Base-by-base conservation (phyloP, 2,329 filamentous ascomycete genomes). In the Teratosphaeria nubilosa region DNA sequence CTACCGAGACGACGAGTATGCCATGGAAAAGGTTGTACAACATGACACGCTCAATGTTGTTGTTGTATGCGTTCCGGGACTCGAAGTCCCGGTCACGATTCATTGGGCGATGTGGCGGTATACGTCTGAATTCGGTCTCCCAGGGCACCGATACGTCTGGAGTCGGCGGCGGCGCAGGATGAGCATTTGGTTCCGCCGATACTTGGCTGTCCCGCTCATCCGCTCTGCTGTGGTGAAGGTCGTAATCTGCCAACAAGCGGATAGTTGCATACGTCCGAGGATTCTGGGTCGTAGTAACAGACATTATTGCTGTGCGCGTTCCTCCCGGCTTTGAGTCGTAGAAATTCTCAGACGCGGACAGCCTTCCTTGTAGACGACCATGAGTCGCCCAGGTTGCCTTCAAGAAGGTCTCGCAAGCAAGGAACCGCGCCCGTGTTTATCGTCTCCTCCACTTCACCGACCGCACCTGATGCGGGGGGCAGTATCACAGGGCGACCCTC, bases 41-140 rank as follows among this genome's bases (percentile, higher is more conserved):
- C 9, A 48, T 6, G 41, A 48, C 22, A 22, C 20, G 41, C 65
- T 82, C 80, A 5, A 72, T 68, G 1, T 61, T 63, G 63, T 76
- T 80, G n/a, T 65, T 66, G 45, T 76, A 78, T 0, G 74, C 73
- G 2, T 76, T 70, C n/a, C 80, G 66, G 55, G 76, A 68, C 3
- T 65, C 69, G 16, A 48, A 10, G 60, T 78, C 73, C 6, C 79
- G 66, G 41, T 76, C 64, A 3, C 68, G 71, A 57, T 80, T 77
- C 0, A 77, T 66, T 0, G 78, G 78, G 13, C 78, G 70, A 61
- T 79, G 76, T 0, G 71, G 62, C 2, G 80, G 80, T 1, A 82
- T 71, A 34, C 78, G 72, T 51, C 76, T 73, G 61, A 78, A 74
- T 55, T 78, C 67, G 2, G 70, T 72, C 6, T 78, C 77, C 80